Base-by-base conservation (phyloP, 2,329 filamentous ascomycete genomes). In the Graphium sp. region DNA sequence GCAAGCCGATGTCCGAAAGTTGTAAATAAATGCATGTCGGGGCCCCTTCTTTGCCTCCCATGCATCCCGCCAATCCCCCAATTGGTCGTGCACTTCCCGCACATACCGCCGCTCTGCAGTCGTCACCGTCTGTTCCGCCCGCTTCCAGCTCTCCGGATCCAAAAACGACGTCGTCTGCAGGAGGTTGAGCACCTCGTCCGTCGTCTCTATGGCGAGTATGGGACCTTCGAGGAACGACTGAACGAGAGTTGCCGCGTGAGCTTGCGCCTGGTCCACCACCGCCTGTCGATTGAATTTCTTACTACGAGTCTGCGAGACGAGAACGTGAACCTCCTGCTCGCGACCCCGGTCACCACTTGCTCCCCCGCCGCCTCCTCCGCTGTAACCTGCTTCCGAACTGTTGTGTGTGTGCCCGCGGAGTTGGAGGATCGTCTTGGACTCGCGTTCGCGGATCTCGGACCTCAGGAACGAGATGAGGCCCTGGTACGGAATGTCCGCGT, bases 241-340 rank as follows among this genome's bases (percentile, higher is more conserved):
- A 9, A 83, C 64, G 20, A 85, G 60, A 32, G 66, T 68, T 18
- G 68, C 62, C 5, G 60, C 61, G 37, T 57, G 62, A 32, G 45
- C 48, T 50, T 71, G 71, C 35, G 76, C 76, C 38, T 85, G 78
- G 46, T 92, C 82, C 26, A 94, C 74, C 28, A 95, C 83, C 17
- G 75, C 26, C 22, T 74, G 74, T 30, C 87, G 74, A 52, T 93
- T 94, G 37, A 78, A 80, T 56, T 94, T 95, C 53, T 93, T 94
- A 49, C 75, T 83, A 41, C 76, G 74, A 28, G 83, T 85, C 32
- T 81, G 76, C 2, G 80, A 72, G 5, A 84, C 66, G 4, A 94
- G 63, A n/a, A 95, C 76, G 34, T 79, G 75, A 25, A 95, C 84
- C 32, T 87, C 78, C 39, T 78, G 74, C 33, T 72, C 64, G 31